phyloP scores from a whole-genome alignment of 305 asterid genomes.

The Salvia sclarea region DNA sequence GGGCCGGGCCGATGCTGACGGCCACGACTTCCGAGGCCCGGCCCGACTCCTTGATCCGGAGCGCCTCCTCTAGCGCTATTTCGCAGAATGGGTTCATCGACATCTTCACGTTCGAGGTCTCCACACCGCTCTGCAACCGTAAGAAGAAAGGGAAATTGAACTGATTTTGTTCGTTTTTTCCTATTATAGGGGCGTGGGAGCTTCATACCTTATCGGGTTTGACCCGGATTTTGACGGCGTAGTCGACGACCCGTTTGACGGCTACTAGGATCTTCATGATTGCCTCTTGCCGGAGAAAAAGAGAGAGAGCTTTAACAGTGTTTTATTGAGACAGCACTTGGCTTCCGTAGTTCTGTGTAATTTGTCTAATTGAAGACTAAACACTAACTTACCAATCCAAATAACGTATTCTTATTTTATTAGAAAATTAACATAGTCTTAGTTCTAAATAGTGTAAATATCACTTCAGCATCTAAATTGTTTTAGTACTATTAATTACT shows the following conservation, averaged over 20 bases:
- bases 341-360: no score
- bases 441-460: no score
- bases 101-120: constrained; percentile 92
- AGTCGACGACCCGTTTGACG: constrained; percentile 83
- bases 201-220: constrained; percentile 76
- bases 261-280: constrained; percentile 87
- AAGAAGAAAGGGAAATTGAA: constrained; percentile 5
- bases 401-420: no score
- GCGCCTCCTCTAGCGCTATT: constrained; percentile 89
- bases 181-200: not conserved
- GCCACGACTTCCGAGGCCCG: constrained; percentile 90
- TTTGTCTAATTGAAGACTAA: no score
- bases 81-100: constrained; percentile 97
- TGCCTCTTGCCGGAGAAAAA: constrained; percentile 23
- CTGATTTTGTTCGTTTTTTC: not conserved
- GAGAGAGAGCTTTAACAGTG: not conserved
- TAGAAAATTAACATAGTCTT: no score
- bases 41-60: constrained; percentile 78
- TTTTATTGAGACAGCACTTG: no score
- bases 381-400: no score
- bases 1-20: constrained; percentile 77
- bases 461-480: no score
- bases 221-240: constrained; percentile 93
- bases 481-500: no score
- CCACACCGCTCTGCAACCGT: constrained; percentile 75